Conservation (phyloP, 768 basidiomycete genomes). For the Gymnopilus dilepis region DNA sequence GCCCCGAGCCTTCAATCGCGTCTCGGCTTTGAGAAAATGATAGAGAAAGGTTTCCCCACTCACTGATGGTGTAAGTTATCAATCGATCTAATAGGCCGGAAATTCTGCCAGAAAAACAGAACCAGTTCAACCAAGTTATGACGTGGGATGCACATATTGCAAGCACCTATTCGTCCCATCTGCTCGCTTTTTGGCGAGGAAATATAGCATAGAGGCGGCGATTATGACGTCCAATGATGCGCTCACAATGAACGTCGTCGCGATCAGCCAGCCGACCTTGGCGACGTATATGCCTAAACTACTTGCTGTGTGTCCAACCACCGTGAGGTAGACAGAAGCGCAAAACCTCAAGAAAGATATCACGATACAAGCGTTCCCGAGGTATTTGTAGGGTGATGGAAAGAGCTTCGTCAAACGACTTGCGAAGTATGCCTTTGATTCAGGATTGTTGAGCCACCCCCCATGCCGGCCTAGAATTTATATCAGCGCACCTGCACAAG, state of each 20-base stretch:
- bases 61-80: slow-evolving; percentile 36
- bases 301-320: slow-evolving; percentile 26
- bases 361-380: slow-evolving; percentile 32
- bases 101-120: slow-evolving; percentile 24
- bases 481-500: slow-evolving; percentile 33
- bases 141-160: not conserved
- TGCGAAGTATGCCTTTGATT: slow-evolving; percentile 37
- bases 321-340: slow-evolving; percentile 34
- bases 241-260: slow-evolving; percentile 33
- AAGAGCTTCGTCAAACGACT: slow-evolving; percentile 35
- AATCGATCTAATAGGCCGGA: slow-evolving; percentile 33
- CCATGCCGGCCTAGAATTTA: not conserved
- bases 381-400: slow-evolving; percentile 29
- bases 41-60: slow-evolving; percentile 12
- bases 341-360: slow-evolving; percentile 31
- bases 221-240: slow-evolving; percentile 37
- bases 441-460: not conserved
- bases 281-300: slow-evolving; percentile 28
- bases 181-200: slow-evolving; percentile 28
- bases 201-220: slow-evolving; percentile 37
- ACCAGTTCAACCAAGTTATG: not conserved
- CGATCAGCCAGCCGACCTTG: slow-evolving; percentile 37
- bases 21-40: not conserved
- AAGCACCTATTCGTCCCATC: slow-evolving; percentile 26
- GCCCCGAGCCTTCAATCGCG: slow-evolving; percentile 25